Evolutionary conservation across 2,329 filamentous ascomycete genomes (phyloP).

Genomic region (Reticulascus tulasneorum): DNA sequence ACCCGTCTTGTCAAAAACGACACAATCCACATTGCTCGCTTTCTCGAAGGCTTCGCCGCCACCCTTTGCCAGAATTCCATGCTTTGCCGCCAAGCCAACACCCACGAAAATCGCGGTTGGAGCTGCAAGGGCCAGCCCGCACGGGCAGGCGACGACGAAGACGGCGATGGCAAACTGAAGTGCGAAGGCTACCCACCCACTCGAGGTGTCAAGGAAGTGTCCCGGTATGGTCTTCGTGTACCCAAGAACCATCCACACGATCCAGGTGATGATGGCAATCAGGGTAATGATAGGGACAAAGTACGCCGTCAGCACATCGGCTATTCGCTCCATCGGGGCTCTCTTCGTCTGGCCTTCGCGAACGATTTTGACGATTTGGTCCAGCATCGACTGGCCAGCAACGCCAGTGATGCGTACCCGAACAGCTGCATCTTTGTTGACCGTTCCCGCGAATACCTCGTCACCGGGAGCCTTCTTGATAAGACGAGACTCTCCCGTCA

Average conservation of each 20-base stretch:
- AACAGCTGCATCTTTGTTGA: slow-evolving; percentile 65
- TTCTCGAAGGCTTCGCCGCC: slow-evolving; percentile 85
- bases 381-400: slow-evolving; percentile 69
- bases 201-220: slow-evolving; percentile 52
- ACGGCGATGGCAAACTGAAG: slow-evolving; percentile 81
- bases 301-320: slow-evolving; percentile 68
- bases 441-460: slow-evolving; percentile 66
- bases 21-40: slow-evolving; percentile 70
- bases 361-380: slow-evolving; percentile 73
- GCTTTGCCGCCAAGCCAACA: slow-evolving; percentile 71
- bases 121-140: slow-evolving; percentile 78
- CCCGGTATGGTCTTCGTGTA: slow-evolving; percentile 52
- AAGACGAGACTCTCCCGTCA: slow-evolving; percentile 73
- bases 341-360: slow-evolving; percentile 73
- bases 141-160: slow-evolving; percentile 83
- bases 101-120: slow-evolving; percentile 84
- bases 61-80: slow-evolving; percentile 79
- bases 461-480: slow-evolving; percentile 63
- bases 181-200: slow-evolving; percentile 70
- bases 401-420: slow-evolving; percentile 60
- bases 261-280: slow-evolving; percentile 67
- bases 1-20: slow-evolving; percentile 87
- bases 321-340: slow-evolving; percentile 71
- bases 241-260: slow-evolving; percentile 66
- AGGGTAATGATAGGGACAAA: slow-evolving; percentile 72